Evolutionary conservation across 176 grass and related monocot genomes (phyloP).

Genomic region (Dendrocalamus sinicus): DNA sequence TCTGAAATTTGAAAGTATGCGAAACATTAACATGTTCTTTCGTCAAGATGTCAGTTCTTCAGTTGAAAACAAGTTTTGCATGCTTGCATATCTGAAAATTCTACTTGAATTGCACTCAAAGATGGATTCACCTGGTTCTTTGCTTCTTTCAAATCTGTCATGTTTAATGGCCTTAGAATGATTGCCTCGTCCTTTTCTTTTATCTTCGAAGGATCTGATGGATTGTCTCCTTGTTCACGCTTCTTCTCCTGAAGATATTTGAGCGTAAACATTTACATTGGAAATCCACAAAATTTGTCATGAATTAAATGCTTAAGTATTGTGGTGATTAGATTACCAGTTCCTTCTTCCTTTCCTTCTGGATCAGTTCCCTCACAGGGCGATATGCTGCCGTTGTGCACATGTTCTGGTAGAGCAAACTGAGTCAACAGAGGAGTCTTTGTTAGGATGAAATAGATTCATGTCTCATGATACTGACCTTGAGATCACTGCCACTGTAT

Average conservation of each 20-base stretch:
- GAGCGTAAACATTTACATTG: not conserved
- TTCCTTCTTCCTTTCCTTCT: slow-evolving; percentile 87
- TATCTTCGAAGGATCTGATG: slow-evolving; percentile 40
- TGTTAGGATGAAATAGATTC: slow-evolving; percentile 12
- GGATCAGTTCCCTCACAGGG: slow-evolving; percentile 90
- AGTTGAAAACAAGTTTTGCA: not conserved
- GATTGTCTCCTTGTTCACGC: slow-evolving; percentile 46
- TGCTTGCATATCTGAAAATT: not conserved
- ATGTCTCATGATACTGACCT: slow-evolving; percentile 61
- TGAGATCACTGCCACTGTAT: slow-evolving; percentile 91
- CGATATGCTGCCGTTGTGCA: slow-evolving; percentile 91
- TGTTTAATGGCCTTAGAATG: slow-evolving; percentile 70
- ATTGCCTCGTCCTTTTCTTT: slow-evolving; percentile 56
- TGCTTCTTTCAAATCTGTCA: slow-evolving; percentile 86
- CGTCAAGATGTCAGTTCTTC: not conserved
- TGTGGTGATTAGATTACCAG: slow-evolving; percentile 54
- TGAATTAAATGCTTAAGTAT: not conserved
- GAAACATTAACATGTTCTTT: not conserved
- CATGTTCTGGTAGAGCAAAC: slow-evolving; percentile 62
- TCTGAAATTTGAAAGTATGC: slow-evolving; percentile 56
- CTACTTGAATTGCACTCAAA: not conserved
- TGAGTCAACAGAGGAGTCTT: not conserved
- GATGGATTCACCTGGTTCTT: slow-evolving; percentile 75
- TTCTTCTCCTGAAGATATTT: slow-evolving; percentile 55
- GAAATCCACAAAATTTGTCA: not conserved